Evolutionary conservation across 2,329 filamentous ascomycete species (phyloP).

Genomic region (Nigrospora osmanthi): DNA sequence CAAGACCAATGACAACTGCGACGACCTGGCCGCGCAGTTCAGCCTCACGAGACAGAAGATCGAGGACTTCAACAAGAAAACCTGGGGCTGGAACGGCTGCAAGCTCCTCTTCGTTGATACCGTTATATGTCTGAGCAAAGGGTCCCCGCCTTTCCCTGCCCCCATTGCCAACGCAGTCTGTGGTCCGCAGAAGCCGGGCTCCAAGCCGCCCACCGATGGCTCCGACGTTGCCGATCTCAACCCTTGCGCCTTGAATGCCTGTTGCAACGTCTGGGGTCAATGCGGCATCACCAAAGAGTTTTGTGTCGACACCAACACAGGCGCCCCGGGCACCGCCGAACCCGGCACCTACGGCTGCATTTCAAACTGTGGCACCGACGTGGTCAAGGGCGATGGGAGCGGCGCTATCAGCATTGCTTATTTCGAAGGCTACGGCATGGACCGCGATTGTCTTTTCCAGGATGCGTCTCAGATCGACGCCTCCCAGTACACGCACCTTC

Average conservation of each 20-base stretch:
- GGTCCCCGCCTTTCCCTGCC: slow-evolving; percentile 10
- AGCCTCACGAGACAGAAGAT: slow-evolving; percentile 8
- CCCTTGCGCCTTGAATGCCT: slow-evolving; percentile 9
- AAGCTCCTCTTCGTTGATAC: slow-evolving; percentile 3
- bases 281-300: slow-evolving; percentile 4
- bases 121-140: slow-evolving; percentile 13
- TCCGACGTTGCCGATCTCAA: slow-evolving; percentile 4
- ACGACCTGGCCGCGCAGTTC: slow-evolving; percentile 14
- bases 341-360: slow-evolving; percentile 1
- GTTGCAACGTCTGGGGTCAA: slow-evolving; percentile 9
- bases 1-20: slow-evolving; percentile 22
- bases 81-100: slow-evolving; percentile 12
- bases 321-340: neutral
- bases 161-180: slow-evolving; percentile 8
- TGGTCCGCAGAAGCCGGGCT: slow-evolving; percentile 5
- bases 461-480: slow-evolving; percentile 6
- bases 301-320: slow-evolving; percentile 1
- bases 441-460: slow-evolving; percentile 8
- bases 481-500: slow-evolving; percentile 8
- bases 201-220: neutral
- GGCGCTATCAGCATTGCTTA: slow-evolving; percentile 4
- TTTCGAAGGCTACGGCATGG: slow-evolving; percentile 7
- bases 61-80: slow-evolving; percentile 10
- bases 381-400: neutral
- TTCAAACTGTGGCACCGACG: slow-evolving; percentile 7